phyloP scores from a whole-genome alignment of 352 stramenopile species.

The Peronospora farinosa region DNA sequence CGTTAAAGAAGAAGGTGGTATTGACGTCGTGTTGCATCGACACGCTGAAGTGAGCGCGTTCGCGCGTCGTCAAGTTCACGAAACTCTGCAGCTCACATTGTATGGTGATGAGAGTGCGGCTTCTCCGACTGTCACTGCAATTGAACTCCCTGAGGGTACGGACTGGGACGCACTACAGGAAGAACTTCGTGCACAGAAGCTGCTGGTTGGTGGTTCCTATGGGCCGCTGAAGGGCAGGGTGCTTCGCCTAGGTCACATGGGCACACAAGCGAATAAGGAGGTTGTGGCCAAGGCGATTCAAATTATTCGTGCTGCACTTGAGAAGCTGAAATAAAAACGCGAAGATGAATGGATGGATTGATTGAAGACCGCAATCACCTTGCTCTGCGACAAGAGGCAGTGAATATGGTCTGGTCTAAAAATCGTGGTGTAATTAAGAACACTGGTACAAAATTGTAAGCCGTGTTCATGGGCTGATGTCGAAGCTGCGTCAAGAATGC shows the following conservation, averaged over 20 bases:
- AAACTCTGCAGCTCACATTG: conserved; percentile 30
- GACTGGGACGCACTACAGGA: conserved; percentile 30
- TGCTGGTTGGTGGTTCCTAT: conserved; percentile 43
- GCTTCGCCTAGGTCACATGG: conserved; percentile 53
- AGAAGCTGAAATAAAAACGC: conserved; percentile 25
- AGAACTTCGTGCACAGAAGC: conserved; percentile 29
- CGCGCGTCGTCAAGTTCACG: conserved; percentile 27
- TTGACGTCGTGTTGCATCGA: conserved; percentile 21
- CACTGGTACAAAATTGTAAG: conserved; percentile 16
- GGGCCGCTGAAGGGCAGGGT: conserved; percentile 39
- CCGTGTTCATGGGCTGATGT: background rate
- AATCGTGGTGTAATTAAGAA: conserved; percentile 57
- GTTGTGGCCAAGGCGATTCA: conserved; percentile 32
- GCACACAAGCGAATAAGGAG: conserved; percentile 35
- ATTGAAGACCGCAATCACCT: conserved; percentile 2
- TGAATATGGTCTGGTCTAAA: conserved; percentile 44
- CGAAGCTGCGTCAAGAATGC: too few species aligned
- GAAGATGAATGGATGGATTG: background rate
- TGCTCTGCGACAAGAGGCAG: conserved; percentile 43
- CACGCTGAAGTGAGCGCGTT: conserved; percentile 36
- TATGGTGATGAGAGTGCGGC: conserved; percentile 31
- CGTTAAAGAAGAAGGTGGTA: conserved; percentile 31
- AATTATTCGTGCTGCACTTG: conserved; percentile 25
- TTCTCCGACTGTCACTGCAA: conserved; percentile 43
- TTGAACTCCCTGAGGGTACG: conserved; percentile 31